Conservation (phyloP, 805 yeast genomes). For the Pichia paraexigua region DNA sequence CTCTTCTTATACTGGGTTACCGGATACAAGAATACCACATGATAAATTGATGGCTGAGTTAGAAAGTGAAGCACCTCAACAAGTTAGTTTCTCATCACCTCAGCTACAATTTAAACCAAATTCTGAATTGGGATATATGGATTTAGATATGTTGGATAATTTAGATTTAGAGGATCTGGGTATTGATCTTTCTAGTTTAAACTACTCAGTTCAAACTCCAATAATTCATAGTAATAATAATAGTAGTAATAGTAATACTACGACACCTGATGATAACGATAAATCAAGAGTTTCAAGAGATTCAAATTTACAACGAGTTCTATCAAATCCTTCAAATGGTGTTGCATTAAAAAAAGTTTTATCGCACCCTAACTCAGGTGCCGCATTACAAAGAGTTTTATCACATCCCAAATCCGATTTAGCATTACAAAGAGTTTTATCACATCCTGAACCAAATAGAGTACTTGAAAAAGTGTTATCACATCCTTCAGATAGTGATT, state of each 20-base stretch:
- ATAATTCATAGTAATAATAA: background rate
- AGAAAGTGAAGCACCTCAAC: conserved; percentile 45
- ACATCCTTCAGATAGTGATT: conserved; percentile 34
- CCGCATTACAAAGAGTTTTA: conserved; percentile 11
- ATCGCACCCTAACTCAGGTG: conserved; percentile 14
- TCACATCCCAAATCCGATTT: conserved; percentile 15
- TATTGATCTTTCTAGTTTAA: conserved; percentile 11
- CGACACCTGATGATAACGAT: background rate
- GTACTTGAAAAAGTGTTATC: conserved; percentile 10
- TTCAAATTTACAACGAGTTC: conserved; percentile 9
- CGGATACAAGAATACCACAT: conserved; percentile 6
- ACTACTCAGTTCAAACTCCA: background rate
- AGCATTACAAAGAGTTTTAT: conserved; percentile 13
- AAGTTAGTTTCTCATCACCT: conserved; percentile 78
- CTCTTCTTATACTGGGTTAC: conserved; percentile 45
- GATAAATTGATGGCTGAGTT: conserved; percentile 9
- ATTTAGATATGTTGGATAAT: conserved; percentile 23
- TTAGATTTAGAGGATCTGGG: conserved; percentile 22
- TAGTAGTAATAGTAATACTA: background rate
- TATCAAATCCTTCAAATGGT: conserved; percentile 14
- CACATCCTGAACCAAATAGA: conserved; percentile 13
- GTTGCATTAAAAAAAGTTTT: conserved; percentile 12
- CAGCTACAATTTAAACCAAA: conserved; percentile 34
- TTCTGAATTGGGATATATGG: conserved; percentile 27
- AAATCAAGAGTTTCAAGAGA: conserved; percentile 1